Evolutionary conservation across 2,329 filamentous ascomycete genomes (phyloP).

Genomic region (Aspergillus brunneoviolaceus): DNA sequence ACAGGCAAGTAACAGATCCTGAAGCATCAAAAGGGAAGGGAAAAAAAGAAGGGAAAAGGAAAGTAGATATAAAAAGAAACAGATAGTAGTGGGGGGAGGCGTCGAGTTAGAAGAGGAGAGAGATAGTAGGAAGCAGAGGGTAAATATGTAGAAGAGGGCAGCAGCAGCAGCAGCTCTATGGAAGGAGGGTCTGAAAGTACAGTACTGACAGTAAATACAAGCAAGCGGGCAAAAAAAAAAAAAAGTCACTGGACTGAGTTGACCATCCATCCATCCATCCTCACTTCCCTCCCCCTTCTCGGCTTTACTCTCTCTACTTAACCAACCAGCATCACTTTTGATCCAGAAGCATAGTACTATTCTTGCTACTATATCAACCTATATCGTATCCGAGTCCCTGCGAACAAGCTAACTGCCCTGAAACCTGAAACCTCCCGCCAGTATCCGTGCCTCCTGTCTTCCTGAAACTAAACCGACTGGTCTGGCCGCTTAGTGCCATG

Average conservation of each 20-base stretch:
- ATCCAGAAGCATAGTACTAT: neutral
- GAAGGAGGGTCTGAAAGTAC: neutral
- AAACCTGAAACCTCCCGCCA: neutral
- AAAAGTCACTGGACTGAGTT: neutral
- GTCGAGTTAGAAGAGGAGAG: slow-evolving; percentile 17
- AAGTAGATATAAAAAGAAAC: slow-evolving; percentile 17
- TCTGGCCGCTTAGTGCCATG: neutral
- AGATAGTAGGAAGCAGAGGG: slow-evolving; percentile 4
- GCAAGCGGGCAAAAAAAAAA: slow-evolving; percentile 8
- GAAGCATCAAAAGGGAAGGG: slow-evolving; percentile 21
- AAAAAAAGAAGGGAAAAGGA: slow-evolving; percentile 14
- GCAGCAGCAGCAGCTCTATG: too few species aligned
- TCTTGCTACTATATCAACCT: neutral
- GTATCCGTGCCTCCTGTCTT: too few species aligned
- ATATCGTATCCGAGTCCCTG: too few species aligned
- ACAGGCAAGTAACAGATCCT: slow-evolving; percentile 28
- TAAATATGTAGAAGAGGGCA: too few species aligned
- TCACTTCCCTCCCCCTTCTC: neutral
- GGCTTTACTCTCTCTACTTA: too few species aligned
- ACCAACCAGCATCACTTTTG: neutral
- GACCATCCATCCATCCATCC: neutral
- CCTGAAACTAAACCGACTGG: neutral
- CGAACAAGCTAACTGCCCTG: neutral
- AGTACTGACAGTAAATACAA: neutral
- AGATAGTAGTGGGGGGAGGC: slow-evolving; percentile 22